Percentiles rank a stretch among this genome's conserved stretches.
phyloP scores from a whole-genome alignment of 306 rosid species.

The Cucurbita argyrosperma region DNA sequence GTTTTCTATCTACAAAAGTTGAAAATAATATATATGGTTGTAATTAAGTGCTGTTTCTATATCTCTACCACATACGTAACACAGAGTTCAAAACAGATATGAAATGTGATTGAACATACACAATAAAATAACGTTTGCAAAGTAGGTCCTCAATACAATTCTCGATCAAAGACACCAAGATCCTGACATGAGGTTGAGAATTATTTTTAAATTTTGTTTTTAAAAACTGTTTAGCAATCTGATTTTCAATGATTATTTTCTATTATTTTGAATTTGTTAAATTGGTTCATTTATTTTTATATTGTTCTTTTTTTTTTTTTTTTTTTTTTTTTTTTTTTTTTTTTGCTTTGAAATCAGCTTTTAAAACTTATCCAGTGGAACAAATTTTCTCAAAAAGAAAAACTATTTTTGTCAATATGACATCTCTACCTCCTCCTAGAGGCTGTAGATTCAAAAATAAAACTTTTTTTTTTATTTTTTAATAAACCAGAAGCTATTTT shows the following conservation, averaged over 20 bases:
- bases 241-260: not conserved
- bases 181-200: not conserved
- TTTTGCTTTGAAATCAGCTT: not conserved
- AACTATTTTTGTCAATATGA: not conserved
- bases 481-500: conserved; percentile 2
- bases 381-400: not conserved
- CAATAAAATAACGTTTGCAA: not conserved
- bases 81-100: conserved; percentile 1
- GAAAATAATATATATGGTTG: not conserved
- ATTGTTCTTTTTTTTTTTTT: not conserved
- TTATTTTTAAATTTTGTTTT: not conserved
- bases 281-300: not conserved
- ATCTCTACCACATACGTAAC: not conserved
- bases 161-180: not conserved
- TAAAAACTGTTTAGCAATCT: not conserved
- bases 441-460: not conserved
- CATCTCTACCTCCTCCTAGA: not conserved
- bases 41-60: not conserved
- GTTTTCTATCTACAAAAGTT: not conserved
- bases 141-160: not conserved
- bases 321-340: not conserved
- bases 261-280: not conserved
- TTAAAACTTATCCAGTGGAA: not conserved
- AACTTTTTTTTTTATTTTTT: not conserved
- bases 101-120: not conserved